Conservation (phyloP, 805 yeast species). For the Wickerhamiella brachini region DNA sequence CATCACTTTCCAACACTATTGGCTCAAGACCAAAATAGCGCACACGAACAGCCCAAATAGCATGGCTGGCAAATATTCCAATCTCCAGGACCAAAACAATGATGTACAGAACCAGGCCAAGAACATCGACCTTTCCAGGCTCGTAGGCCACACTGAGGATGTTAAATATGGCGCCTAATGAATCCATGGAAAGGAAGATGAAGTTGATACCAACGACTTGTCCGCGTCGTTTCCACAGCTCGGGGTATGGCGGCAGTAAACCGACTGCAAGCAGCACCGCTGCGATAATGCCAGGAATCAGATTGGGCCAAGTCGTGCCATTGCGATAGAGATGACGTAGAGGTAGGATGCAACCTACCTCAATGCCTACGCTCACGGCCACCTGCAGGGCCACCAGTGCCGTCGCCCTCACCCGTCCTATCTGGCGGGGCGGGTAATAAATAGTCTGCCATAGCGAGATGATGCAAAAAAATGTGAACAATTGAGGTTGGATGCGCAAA, state of each 20-base stretch:
- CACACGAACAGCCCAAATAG: constrained; percentile 44
- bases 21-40: constrained; percentile 9
- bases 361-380: constrained; percentile 39
- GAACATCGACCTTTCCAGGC: constrained; percentile 48
- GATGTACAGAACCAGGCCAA: constrained; percentile 66
- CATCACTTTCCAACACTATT: not conserved
- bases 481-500: constrained; percentile 73
- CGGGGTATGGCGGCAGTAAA: constrained; percentile 78
- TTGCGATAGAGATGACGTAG: constrained; percentile 39
- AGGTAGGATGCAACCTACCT: constrained; percentile 60
- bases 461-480: constrained; percentile 57
- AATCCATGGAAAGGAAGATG: constrained; percentile 59
- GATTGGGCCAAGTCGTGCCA: constrained; percentile 57
- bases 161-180: constrained; percentile 71
- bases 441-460: constrained; percentile 57
- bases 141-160: constrained; percentile 44
- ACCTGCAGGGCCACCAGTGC: constrained; percentile 28
- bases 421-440: constrained; percentile 54
- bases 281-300: constrained; percentile 70
- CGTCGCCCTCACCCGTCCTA: constrained; percentile 22
- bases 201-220: constrained; percentile 84
- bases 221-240: constrained; percentile 65
- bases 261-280: constrained; percentile 64
- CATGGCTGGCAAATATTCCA: constrained; percentile 62
- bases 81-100: constrained; percentile 61